These are phyloP conservation scores for Juncus inflexus DNA, from an alignment of 176 grass and related monocot species.

Conservation along the genomic window DNA sequence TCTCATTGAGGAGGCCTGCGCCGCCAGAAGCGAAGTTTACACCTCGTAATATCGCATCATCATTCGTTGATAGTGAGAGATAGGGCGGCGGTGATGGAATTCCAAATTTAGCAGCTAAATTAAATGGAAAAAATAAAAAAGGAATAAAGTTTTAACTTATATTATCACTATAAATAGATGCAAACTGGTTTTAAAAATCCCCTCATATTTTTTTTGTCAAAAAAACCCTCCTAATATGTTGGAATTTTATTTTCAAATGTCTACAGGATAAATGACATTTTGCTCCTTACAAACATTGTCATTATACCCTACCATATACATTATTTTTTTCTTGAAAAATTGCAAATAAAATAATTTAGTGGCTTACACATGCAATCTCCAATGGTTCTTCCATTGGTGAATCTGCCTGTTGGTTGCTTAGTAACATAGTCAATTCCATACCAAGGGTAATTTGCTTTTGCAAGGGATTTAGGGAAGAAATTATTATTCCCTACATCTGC, in stretches of 20 bases:
- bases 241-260: no score
- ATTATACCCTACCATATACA: no score
- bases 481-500: conserved; percentile 95
- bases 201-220: no score
- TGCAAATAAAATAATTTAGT: background rate
- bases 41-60: conserved; percentile 61
- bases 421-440: conserved; percentile 71
- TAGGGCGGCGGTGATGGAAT: conserved; percentile 56
- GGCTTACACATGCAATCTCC: conserved; percentile 85
- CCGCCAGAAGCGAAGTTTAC: conserved; percentile 91
- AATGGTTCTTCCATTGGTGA: conserved; percentile 94
- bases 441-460: conserved; percentile 86
- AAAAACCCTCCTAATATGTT: no score
- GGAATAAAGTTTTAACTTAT: no score
- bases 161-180: no score
- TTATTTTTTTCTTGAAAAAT: no score
- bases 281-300: no score
- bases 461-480: conserved; percentile 67
- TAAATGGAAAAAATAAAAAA: background rate
- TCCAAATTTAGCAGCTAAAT: conserved; percentile 73
- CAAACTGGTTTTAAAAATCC: no score
- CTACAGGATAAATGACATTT: no score
- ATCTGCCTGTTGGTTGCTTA: conserved; percentile 68
- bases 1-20: conserved; percentile 87
- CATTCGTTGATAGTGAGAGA: conserved; percentile 70